Evolutionary conservation across 2,329 filamentous ascomycete genomes (phyloP).

Genomic region (Pleurostoma richardsiae): DNA sequence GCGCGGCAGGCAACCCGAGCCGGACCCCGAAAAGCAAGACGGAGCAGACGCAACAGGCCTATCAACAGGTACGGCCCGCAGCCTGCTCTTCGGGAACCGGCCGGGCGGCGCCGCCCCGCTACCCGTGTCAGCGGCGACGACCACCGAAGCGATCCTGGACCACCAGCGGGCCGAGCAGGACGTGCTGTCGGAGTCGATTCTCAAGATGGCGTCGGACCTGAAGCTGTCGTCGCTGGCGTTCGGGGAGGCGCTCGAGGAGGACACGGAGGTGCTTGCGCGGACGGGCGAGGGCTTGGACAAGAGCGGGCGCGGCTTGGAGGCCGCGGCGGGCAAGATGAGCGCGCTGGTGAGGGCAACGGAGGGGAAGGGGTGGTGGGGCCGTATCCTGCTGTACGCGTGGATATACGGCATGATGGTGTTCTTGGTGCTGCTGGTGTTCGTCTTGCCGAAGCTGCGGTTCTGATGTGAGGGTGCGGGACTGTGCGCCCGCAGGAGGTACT

Average conservation of each 20-base stretch:
- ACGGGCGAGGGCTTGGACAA: slow-evolving; percentile 73
- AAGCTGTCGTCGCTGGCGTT: slow-evolving; percentile 73
- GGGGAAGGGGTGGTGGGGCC: slow-evolving; percentile 80
- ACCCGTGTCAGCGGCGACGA: slow-evolving; percentile 29
- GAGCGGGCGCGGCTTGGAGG: slow-evolving; percentile 71
- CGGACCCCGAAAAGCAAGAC: slow-evolving; percentile 4
- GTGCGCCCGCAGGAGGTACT: too few species aligned
- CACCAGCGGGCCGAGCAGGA: slow-evolving; percentile 80
- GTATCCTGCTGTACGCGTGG: slow-evolving; percentile 78
- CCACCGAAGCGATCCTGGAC: slow-evolving; percentile 68
- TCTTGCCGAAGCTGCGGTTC: slow-evolving; percentile 83
- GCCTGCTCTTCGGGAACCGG: slow-evolving; percentile 6
- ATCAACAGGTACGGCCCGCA: slow-evolving; percentile 8
- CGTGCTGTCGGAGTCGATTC: slow-evolving; percentile 72
- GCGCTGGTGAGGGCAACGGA: slow-evolving; percentile 75
- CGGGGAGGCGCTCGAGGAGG: slow-evolving; percentile 62
- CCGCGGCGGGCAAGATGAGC: slow-evolving; percentile 73
- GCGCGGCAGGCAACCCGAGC: slow-evolving; percentile 10
- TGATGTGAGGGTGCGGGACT: slow-evolving; percentile 28
- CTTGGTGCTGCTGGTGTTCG: slow-evolving; percentile 74
- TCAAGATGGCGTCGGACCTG: slow-evolving; percentile 71
- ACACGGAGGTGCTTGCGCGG: slow-evolving; percentile 65
- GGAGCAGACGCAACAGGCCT: slow-evolving; percentile 7
- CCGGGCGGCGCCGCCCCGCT: neutral
- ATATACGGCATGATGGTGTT: slow-evolving; percentile 79